A percentile compares a stretch with the other conserved stretches of the same genome.
Conservation (phyloP, 441 rosid genomes). For the Heliophila coronopifolia region DNA sequence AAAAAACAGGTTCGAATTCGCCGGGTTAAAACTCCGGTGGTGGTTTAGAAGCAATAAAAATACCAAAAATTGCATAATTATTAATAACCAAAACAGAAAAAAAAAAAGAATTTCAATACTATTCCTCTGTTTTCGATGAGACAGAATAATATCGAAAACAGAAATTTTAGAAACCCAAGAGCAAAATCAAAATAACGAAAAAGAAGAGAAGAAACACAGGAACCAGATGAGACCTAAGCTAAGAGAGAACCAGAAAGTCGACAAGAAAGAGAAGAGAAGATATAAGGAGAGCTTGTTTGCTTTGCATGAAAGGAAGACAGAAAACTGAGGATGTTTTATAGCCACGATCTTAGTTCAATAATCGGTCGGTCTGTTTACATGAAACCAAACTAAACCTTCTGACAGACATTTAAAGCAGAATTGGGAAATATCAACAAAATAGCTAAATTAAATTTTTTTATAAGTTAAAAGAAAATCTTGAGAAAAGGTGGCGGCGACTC, state of each 20-base stretch:
- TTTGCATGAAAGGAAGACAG: conserved; percentile 21
- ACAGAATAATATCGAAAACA: neutral
- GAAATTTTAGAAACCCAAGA: neutral
- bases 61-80: conserved; percentile 18
- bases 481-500: too few species aligned
- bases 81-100: neutral
- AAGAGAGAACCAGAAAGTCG: conserved; percentile 20
- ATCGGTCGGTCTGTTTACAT: neutral
- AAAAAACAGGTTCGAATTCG: too few species aligned
- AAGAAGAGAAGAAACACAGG: neutral
- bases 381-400: conserved; percentile 8
- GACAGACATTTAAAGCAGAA: too few species aligned
- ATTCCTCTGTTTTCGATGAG: conserved; percentile 1
- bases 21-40: too few species aligned
- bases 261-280: neutral
- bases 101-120: neutral
- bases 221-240: conserved; percentile 2
- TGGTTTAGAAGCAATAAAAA: too few species aligned
- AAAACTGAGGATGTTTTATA: conserved; percentile 3
- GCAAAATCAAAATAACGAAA: neutral
- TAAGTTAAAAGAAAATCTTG: too few species aligned
- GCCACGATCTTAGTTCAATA: conserved; percentile 1
- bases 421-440: too few species aligned
- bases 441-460: conserved; percentile 2
- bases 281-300: conserved; percentile 8